These are phyloP conservation scores for Amaranthus tricolor DNA, from an alignment of 179 eudicot genomes.

Conservation along the genomic window DNA sequence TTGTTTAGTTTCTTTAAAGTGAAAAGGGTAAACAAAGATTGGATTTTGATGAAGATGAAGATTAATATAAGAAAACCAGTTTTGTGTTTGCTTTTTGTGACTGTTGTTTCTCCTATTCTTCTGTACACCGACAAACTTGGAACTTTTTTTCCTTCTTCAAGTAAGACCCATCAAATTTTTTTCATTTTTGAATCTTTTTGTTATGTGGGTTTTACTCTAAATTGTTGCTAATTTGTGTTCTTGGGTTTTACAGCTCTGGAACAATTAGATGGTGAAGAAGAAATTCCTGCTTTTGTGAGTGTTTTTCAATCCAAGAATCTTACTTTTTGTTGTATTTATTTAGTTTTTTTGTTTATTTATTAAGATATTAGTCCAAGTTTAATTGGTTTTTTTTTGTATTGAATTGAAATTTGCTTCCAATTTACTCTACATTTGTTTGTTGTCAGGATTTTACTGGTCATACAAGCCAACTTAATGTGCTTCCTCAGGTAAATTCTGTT, in stretches of 20 bases:
- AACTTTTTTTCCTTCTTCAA: constrained; percentile 35
- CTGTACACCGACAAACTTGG: constrained; percentile 68
- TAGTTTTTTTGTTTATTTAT: background rate
- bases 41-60: constrained; percentile 27
- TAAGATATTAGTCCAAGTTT: background rate
- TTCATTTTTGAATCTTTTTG: background rate
- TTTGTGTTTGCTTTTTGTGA: constrained; percentile 52
- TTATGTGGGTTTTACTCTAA: background rate
- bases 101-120: constrained; percentile 74
- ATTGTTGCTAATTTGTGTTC: background rate
- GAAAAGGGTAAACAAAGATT: constrained; percentile 9
- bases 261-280: constrained; percentile 32
- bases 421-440: background rate
- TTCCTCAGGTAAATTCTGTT: constrained; percentile 53
- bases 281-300: constrained; percentile 60
- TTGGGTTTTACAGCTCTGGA: constrained; percentile 30
- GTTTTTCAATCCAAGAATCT: background rate
- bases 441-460: constrained; percentile 36
- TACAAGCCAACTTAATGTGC: constrained; percentile 46
- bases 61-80: constrained; percentile 47
- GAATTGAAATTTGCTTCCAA: background rate
- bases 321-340: background rate
- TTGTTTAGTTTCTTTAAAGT: background rate
- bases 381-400: background rate
- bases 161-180: constrained; percentile 18